Evolutionary conservation across 2,329 filamentous ascomycete species (phyloP), one percentile per base, ranked within the genome.

Genomic region (Pseudocercospora fijiensis): DNA sequence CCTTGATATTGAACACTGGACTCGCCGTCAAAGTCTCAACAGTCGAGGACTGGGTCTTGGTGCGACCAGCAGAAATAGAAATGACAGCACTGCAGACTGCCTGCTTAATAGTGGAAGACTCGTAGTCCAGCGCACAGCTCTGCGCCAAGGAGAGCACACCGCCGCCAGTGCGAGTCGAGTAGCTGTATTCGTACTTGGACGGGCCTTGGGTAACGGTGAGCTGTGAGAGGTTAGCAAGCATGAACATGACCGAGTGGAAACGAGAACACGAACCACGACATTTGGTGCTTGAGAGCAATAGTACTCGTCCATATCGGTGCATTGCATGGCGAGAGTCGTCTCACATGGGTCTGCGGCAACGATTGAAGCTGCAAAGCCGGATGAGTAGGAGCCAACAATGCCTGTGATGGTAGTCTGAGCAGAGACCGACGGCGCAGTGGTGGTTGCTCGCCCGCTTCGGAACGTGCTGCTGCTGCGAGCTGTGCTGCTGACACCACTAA

Each of bases 181-280:
- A 63, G 6, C 26, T 24, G 37, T 60, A 55, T 13, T 60, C 61
- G 53, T 65, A 64, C 4, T 55, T 45, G n/a, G 52, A 49, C 27
- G 61, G 64, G 6, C 59, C 41, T 58, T 64, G 59, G 6, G 64
- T 63, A 20, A 64, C 60, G 11, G 57, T 60, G 53, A 68, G 55
- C 62, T 67, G 16, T 1, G 16, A 41, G 0, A 7, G 5, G 28
- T 18, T 30, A 52, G 16, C 18, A 18, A 13, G 30, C 47, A 33
- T 56, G 56, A 53, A 51, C 9, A 20, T 2, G 9, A 3, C 18
- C 16, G 10, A 43, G 9, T 9, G n/a, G 6, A 51, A 20, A 22
- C 10, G 1, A 22, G 55, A 22, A 28, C 45, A 43, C 27, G 56
- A 18, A 41, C 58, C 61, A 58, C 56, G 53, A 60, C 51, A 33